Percentiles rank a stretch among this genome's conserved stretches.
Conservation (phyloP, 225 moss, liverwort and hornwort genomes). For the Anthoceros angustus region DNA sequence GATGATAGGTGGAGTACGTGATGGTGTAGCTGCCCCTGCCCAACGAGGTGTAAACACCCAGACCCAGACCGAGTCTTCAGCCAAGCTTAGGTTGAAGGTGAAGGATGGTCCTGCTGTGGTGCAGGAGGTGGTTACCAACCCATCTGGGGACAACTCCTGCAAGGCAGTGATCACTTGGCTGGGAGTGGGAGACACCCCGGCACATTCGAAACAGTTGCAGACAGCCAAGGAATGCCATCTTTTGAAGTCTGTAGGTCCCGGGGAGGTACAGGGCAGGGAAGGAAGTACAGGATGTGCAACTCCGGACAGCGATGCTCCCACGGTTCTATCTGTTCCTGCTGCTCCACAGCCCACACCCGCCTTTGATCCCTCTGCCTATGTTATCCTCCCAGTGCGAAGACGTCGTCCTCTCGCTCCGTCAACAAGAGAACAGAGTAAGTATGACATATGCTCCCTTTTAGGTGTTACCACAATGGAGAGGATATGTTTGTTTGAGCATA, state of each 20-base stretch:
- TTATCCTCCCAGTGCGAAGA: background rate
- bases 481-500: too few species aligned
- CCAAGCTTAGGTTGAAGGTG: background rate
- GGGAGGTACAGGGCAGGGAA: background rate
- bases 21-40: background rate
- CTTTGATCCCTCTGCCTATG: background rate
- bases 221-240: background rate
- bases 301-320: background rate
- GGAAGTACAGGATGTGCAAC: background rate
- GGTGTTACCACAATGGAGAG: background rate
- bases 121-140: background rate
- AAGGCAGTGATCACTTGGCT: background rate
- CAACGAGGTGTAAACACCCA: background rate
- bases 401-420: background rate
- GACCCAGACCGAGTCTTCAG: background rate
- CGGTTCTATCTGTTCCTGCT: background rate
- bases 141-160: background rate
- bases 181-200: background rate
- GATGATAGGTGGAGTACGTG: constrained; percentile 2
- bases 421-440: background rate
- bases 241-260: background rate
- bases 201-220: background rate
- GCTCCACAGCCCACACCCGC: background rate
- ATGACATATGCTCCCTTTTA: background rate
- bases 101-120: background rate